Evolutionary conservation across 192 early-diverging fungal species (phyloP).

Genomic region (Haplosporangium gracile): DNA sequence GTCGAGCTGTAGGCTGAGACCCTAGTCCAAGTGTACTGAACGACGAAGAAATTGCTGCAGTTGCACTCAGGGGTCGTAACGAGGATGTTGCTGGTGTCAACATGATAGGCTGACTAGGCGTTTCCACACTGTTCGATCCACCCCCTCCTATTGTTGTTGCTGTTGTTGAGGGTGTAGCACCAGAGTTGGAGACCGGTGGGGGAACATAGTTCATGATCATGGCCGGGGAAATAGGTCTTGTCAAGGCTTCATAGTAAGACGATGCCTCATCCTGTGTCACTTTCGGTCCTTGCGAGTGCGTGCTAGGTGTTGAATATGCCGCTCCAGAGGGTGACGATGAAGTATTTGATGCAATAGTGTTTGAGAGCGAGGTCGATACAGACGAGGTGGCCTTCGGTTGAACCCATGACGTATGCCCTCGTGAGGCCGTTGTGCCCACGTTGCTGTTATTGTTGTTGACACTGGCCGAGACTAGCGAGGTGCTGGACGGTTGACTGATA

Average conservation of each 20-base stretch:
- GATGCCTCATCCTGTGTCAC: constrained; percentile 19
- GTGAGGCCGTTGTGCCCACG: not conserved
- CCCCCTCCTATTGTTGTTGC: not conserved
- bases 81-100: constrained; percentile 12
- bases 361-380: not conserved
- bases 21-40: constrained; percentile 29
- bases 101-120: not conserved
- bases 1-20: constrained; percentile 10
- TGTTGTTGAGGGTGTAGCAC: not conserved
- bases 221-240: constrained; percentile 44
- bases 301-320: not conserved
- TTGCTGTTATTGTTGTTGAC: constrained; percentile 17
- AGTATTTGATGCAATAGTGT: not conserved
- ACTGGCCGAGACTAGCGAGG: constrained; percentile 4
- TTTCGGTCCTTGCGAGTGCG: not conserved
- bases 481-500: constrained; percentile 8
- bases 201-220: constrained; percentile 51
- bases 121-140: not conserved
- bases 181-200: constrained; percentile 12
- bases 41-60: constrained; percentile 36
- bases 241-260: constrained; percentile 42
- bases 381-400: constrained; percentile 13
- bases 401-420: constrained; percentile 2
- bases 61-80: constrained; percentile 29
- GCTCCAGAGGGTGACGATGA: not conserved